These are phyloP conservation scores for Leishmania braziliensis DNA, from an alignment of 208 protist genomes.

Conservation along the genomic window DNA sequence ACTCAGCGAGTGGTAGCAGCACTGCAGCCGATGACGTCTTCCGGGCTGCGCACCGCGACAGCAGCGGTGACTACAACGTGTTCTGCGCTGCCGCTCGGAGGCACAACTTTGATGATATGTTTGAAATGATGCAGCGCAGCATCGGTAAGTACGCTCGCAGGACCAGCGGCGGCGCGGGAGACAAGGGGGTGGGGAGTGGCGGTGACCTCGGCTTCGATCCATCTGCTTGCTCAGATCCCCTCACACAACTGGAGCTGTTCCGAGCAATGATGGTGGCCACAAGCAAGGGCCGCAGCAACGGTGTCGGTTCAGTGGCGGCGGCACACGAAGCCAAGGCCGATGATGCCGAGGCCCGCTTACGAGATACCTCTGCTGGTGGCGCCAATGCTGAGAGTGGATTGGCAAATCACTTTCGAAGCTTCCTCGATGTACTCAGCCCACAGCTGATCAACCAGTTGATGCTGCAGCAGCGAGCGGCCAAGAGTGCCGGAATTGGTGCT, in stretches of 20 bases:
- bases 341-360: slow-evolving; percentile 10
- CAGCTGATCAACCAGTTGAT: slow-evolving; percentile 27
- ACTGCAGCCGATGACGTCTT: slow-evolving; percentile 15
- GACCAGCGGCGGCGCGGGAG: neutral
- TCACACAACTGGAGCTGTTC: slow-evolving; percentile 31
- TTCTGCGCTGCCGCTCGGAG: slow-evolving; percentile 12
- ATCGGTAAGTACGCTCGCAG: slow-evolving; percentile 22
- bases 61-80: slow-evolving; percentile 9
- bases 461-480: slow-evolving; percentile 22
- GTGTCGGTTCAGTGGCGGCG: neutral
- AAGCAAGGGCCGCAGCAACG: slow-evolving; percentile 23
- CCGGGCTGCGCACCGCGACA: slow-evolving; percentile 4
- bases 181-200: neutral
- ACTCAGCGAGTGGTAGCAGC: slow-evolving; percentile 20
- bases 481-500: neutral
- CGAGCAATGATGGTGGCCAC: slow-evolving; percentile 35
- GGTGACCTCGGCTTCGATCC: slow-evolving; percentile 24
- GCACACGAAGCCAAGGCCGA: slow-evolving; percentile 19
- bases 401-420: slow-evolving; percentile 23
- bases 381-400: neutral
- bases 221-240: slow-evolving; percentile 22
- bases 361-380: neutral
- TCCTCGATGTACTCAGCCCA: slow-evolving; percentile 27
- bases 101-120: slow-evolving; percentile 36
- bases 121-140: slow-evolving; percentile 40